Base-by-base conservation (phyloP, 768 basidiomycete species). In the Podaxis mareebaensis region DNA sequence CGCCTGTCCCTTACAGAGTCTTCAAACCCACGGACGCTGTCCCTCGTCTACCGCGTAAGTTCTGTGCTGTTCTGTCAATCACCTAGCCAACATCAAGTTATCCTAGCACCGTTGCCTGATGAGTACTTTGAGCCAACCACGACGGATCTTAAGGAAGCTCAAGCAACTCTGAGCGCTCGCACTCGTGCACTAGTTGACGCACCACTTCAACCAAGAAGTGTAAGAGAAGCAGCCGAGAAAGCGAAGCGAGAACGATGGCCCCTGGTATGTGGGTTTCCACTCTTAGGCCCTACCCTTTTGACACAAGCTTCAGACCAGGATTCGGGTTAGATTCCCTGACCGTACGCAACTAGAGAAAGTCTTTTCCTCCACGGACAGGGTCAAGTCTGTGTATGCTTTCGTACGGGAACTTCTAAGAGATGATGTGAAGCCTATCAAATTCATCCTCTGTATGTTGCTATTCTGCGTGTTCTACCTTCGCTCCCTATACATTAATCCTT, bases 301-400 rank as follows among this genome's bases (percentile, higher is more conserved):
- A 58, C 40, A 10, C 51, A 49, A 17, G 39, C 22, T 13, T 67
- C 28, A 95, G 92, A 93, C 92, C 1, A 90, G 82, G 2, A 91
- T 96, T 67, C 86, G 95, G 20, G 75, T 96, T 67, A 85, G 84
- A 68, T 96, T 96, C 75, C 78, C 86, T 22, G 92, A 96, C 74
- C 83, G 90, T 53, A 92, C 87, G 2, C 88, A 90, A 70, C 80
- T 96, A 13, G 94, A 96, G 76, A 88, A 85, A 67, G 75, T 76
- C 0, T 95, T 96, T 70, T 81, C 86, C 3, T 95, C 94, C 5
- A 83, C 83, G 3, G 85, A 87, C 74, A 95, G 91, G 73, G 93
- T 96, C 56, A 83, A 84, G 55, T 80, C 89, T 2, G 85, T 96
- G 8, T 96, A 96, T 71, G 91, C 90, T 10, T 95, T 95, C 66